Percentiles rank a stretch among this genome's conserved stretches.
Evolutionary conservation across 768 basidiomycete genomes (phyloP).

Genomic region (Lactarius hengduanensis): DNA sequence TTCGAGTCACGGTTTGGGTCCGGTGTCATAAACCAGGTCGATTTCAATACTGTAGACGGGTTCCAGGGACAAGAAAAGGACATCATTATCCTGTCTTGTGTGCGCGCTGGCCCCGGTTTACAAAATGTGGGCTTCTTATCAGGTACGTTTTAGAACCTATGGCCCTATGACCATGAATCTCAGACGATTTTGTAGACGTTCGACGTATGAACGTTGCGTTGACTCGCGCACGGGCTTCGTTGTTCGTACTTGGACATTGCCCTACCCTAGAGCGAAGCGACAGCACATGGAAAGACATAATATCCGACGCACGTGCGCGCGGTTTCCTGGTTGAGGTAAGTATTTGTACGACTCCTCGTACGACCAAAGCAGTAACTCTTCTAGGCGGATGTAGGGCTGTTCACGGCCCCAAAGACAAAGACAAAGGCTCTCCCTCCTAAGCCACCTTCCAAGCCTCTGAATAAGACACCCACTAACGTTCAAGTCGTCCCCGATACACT

Average conservation of each 20-base stretch:
- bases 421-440: constrained; percentile 1
- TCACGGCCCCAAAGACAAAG: constrained; percentile 35
- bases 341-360: constrained; percentile 30
- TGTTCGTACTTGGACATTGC: constrained; percentile 91
- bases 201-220: constrained; percentile 99
- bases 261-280: constrained; percentile 88
- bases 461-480: constrained; percentile 1
- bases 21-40: constrained; percentile 66
- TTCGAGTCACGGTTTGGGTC: constrained; percentile 74
- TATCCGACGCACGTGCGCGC: constrained; percentile 70
- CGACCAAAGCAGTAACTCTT: constrained; percentile 8
- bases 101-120: constrained; percentile 86
- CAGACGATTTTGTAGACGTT: constrained; percentile 44
- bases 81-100: constrained; percentile 95
- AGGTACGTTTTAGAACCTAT: constrained; percentile 43
- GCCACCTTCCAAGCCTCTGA: constrained; percentile 8
- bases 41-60: constrained; percentile 98
- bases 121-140: constrained; percentile 84
- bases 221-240: constrained; percentile 91
- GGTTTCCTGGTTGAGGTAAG: constrained; percentile 63
- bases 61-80: constrained; percentile 99
- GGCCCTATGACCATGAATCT: constrained; percentile 3
- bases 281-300: constrained; percentile 71
- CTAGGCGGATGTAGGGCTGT: constrained; percentile 41
- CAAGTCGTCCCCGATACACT: constrained; percentile 15